Conservation (phyloP, 257 asterid species). For the Penstemon newberryi region DNA sequence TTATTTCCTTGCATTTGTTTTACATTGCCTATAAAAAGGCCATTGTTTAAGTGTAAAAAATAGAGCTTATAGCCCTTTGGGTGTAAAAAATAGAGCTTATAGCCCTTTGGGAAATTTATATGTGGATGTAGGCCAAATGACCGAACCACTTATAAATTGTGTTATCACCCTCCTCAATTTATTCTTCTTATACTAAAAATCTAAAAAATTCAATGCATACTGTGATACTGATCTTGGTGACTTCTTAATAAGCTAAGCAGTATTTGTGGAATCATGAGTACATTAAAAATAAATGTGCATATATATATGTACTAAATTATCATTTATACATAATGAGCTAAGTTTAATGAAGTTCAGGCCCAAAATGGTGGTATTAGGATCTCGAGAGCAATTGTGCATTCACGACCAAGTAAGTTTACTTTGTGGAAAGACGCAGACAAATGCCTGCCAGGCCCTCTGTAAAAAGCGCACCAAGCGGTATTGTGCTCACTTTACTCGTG, state of each 20-base stretch:
- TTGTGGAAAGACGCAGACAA: constrained; percentile 89
- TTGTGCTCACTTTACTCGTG: constrained; percentile 77
- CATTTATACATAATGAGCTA: constrained; percentile 14
- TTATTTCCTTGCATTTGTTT: no score
- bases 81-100: no score
- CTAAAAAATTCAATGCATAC: background rate
- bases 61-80: no score
- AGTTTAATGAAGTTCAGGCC: constrained; percentile 65
- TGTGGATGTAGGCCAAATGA: no score
- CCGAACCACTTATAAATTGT: no score
- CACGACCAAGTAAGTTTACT: constrained; percentile 82
- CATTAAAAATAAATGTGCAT: constrained; percentile 13
- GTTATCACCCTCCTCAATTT: no score
- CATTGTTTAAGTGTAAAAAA: no score
- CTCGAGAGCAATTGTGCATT: constrained; percentile 97
- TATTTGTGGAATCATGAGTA: constrained; percentile 16
- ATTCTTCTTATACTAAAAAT: no score
- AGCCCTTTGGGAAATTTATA: no score
- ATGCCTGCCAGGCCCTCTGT: constrained; percentile 87
- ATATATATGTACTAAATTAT: constrained; percentile 4
- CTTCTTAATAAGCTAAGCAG: constrained; percentile 1
- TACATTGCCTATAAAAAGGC: no score
- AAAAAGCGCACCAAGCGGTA: constrained; percentile 65
- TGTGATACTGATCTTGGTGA: background rate
- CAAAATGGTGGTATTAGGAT: constrained; percentile 92